These are phyloP conservation scores for Hyphopichia pseudoburtonii DNA, from an alignment of 1,139 yeast species.

Conservation along the genomic window DNA sequence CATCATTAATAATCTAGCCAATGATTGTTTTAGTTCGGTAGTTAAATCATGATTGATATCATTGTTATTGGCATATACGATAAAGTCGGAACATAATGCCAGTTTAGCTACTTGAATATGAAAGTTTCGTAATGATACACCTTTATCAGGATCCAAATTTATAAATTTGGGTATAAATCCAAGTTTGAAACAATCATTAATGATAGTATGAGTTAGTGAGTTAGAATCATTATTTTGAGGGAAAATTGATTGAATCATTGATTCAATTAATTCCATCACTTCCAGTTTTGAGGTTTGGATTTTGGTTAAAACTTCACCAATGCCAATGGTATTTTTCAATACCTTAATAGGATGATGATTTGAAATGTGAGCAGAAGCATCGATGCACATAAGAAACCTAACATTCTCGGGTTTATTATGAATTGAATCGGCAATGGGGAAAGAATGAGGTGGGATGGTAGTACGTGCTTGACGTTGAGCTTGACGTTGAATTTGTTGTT, in stretches of 20 bases:
- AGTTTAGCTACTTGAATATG: slow-evolving; percentile 74
- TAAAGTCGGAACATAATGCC: slow-evolving; percentile 66
- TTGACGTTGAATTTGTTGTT: slow-evolving; percentile 18
- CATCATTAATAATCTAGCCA: slow-evolving; percentile 49
- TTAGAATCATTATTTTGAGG: slow-evolving; percentile 8
- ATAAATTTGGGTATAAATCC: slow-evolving; percentile 54
- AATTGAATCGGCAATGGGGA: slow-evolving; percentile 21
- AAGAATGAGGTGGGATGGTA: slow-evolving; percentile 10
- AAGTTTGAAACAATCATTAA: slow-evolving; percentile 43
- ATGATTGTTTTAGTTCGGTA: not conserved
- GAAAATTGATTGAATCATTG: slow-evolving; percentile 19
- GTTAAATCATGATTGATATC: too few relatives aligned
- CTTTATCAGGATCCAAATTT: slow-evolving; percentile 62
- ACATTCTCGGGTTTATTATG: slow-evolving; percentile 21
- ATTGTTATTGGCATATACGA: slow-evolving; percentile 47
- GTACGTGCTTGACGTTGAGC: slow-evolving; percentile 10
- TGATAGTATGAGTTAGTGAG: slow-evolving; percentile 21
- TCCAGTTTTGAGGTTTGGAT: slow-evolving; percentile 40
- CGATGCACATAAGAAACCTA: slow-evolving; percentile 53
- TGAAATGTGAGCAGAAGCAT: slow-evolving; percentile 35
- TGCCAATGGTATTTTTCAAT: slow-evolving; percentile 62
- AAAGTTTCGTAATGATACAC: slow-evolving; percentile 72
- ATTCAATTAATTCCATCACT: slow-evolving; percentile 23
- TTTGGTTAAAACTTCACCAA: slow-evolving; percentile 58
- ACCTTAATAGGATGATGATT: slow-evolving; percentile 11